Conservation (phyloP, 2,329 filamentous ascomycete species). For the Trichoderma breve region DNA sequence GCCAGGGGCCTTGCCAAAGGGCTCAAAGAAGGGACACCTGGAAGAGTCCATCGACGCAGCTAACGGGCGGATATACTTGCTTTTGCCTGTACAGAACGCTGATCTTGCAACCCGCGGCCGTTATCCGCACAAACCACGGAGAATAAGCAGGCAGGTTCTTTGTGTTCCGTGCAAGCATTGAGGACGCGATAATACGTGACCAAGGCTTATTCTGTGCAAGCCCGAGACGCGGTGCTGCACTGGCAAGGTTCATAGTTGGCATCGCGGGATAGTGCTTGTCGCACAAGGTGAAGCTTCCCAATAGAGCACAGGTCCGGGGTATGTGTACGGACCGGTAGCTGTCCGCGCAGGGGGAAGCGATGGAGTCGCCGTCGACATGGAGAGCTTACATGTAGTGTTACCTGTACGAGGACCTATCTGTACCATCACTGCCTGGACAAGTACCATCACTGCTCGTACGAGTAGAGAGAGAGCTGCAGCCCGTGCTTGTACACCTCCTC, state of each 20-base stretch:
- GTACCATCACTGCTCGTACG: neutral
- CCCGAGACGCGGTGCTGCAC: neutral
- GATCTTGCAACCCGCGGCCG: neutral
- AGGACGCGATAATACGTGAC: neutral
- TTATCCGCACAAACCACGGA: slow-evolving; percentile 1
- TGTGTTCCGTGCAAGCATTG: neutral
- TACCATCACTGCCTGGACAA: neutral
- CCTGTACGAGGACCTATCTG: neutral
- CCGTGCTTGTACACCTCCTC: neutral
- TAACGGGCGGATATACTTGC: neutral
- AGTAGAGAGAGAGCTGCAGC: neutral
- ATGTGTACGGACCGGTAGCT: neutral
- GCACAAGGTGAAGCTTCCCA: neutral
- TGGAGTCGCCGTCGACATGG: slow-evolving; percentile 1
- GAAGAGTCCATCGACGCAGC: neutral
- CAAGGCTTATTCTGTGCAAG: neutral
- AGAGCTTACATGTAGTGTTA: neutral
- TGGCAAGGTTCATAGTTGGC: neutral
- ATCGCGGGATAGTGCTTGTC: neutral
- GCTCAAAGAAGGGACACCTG: neutral
- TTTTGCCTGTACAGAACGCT: neutral
- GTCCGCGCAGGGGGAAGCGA: neutral
- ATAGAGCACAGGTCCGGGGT: neutral
- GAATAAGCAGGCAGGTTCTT: neutral
- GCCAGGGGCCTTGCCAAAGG: neutral